Evolutionary conservation across 805 yeast species (phyloP), one percentile per base, ranked within the genome.

Genomic region (Starmerella bacillaris): DNA sequence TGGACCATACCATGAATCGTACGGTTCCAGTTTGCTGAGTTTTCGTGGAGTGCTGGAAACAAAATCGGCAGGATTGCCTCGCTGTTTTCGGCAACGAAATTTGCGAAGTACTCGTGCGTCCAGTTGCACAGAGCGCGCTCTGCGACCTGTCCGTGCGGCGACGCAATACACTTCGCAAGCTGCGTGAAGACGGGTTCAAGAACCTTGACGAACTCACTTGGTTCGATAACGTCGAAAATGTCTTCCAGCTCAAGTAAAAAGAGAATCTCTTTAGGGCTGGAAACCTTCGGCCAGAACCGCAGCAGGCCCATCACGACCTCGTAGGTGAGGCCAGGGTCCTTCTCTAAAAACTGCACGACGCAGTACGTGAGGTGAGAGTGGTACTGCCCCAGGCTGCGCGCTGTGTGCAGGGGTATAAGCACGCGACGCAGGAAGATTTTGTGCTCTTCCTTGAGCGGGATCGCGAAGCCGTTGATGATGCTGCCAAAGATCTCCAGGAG

Each of bases 281-380:
- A 82, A 33, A 79, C 74, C 56, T 89, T 89, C 37, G 98, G 98
- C 98, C 98, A 89, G 60, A 74, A 89, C 51, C 92, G 68, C 48
- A 89, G 60, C 40, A 89, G 61, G 3, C 95, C 94, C 80, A 80
- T 74, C 19, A 89, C 71, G n/a, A 89, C 96, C 54, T 84, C 96
- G 55, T 84, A 95, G 2, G 96, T 86, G 47, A 89, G 64, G 11
- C 68, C 45, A 3, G 94, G 92, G 53, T 89, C 98, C 57, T 89
- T 89, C 51, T 89, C 98, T 49, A 89, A 62, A 56, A 89, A 89
- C 59, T 89, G 98, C 20, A 89, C 92, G 27, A 89, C 78, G 60
- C 98, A 89, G 58, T 89, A 89, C 5, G 96, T 94, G 45, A 89
- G 66, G 57, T 89, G 98, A 24, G 96, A 94, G 54, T 89, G 98